These are phyloP conservation scores for Mycena olivaceomarginata DNA, from an alignment of 768 basidiomycete genomes.

Conservation along the genomic window DNA sequence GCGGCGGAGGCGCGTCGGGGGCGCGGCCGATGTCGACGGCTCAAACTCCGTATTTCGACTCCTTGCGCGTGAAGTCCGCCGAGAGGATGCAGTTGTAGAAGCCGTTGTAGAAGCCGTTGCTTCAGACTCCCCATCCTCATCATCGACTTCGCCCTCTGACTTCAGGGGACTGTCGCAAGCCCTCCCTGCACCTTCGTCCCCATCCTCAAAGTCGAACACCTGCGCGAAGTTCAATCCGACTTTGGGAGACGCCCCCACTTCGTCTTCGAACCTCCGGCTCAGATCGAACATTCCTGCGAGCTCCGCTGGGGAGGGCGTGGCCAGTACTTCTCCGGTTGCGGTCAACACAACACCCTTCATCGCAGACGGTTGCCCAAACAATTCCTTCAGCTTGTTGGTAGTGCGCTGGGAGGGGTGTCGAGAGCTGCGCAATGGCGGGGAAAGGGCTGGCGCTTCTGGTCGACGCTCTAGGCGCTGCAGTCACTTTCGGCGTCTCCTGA, in stretches of 20 bases:
- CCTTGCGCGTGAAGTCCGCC: conserved; percentile 20
- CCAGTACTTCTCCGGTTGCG: conserved; percentile 82
- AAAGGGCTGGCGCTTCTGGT: conserved; percentile 46
- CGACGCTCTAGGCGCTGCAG: conserved; percentile 47
- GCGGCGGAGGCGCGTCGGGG: conserved; percentile 71
- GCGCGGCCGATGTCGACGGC: conserved; percentile 44
- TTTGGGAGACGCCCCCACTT: conserved; percentile 71
- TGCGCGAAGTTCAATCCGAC: conserved; percentile 85
- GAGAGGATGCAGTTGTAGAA: conserved; percentile 4
- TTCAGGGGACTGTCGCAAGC: conserved; percentile 45
- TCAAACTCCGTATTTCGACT: conserved; percentile 20
- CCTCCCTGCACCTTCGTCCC: conserved; percentile 57
- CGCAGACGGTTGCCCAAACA: conserved; percentile 64
- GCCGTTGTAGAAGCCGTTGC: neutral
- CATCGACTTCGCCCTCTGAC: conserved; percentile 44
- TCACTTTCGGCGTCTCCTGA: conserved; percentile 51
- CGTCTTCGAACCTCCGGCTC: conserved; percentile 44
- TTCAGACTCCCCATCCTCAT: conserved; percentile 33
- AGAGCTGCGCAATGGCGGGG: conserved; percentile 58
- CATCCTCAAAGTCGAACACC: conserved; percentile 82
- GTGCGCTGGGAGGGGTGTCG: conserved; percentile 73
- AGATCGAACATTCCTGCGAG: conserved; percentile 78
- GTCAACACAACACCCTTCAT: conserved; percentile 90
- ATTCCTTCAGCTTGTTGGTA: conserved; percentile 51
- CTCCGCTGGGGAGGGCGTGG: conserved; percentile 82